Evolutionary conservation across 2,329 filamentous ascomycete genomes (phyloP).

Genomic region (Tolypocladium capitatum): DNA sequence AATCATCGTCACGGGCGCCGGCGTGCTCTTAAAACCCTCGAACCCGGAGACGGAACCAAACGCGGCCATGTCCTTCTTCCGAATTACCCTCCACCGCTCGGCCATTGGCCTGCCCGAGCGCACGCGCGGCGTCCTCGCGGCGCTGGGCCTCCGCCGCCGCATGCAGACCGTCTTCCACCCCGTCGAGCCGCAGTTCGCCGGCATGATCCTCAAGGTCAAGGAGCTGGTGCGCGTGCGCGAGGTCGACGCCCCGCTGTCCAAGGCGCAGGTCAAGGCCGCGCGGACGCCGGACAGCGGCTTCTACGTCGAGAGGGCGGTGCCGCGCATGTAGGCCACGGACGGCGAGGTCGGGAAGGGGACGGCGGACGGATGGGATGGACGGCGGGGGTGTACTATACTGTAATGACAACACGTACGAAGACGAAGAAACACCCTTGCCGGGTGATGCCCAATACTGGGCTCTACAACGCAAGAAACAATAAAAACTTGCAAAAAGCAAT

Average conservation of each 20-base stretch:
- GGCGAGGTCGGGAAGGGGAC: background rate
- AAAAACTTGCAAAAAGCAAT: background rate
- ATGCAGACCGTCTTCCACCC: slow-evolving; percentile 83
- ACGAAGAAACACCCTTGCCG: background rate
- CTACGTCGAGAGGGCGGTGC: slow-evolving; percentile 52
- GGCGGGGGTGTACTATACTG: slow-evolving; percentile 16
- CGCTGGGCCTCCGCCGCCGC: slow-evolving; percentile 74
- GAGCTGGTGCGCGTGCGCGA: slow-evolving; percentile 76
- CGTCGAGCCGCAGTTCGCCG: slow-evolving; percentile 66
- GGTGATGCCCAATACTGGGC: background rate
- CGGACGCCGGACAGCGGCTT: slow-evolving; percentile 70
- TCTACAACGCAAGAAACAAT: background rate
- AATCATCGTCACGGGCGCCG: background rate
- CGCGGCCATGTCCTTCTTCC: slow-evolving; percentile 62
- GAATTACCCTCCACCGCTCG: slow-evolving; percentile 79
- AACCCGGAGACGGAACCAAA: background rate
- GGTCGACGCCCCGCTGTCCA: slow-evolving; percentile 51
- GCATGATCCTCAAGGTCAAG: slow-evolving; percentile 89
- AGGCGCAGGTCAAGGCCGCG: slow-evolving; percentile 54
- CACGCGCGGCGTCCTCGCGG: slow-evolving; percentile 66
- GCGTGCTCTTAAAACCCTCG: background rate
- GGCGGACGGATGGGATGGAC: background rate
- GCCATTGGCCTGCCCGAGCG: slow-evolving; percentile 77
- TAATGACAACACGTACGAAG: slow-evolving; percentile 9
- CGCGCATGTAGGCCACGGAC: slow-evolving; percentile 7